Evolutionary conservation across 1,139 yeast species (phyloP).

Genomic region (Saccharomyces hybrid): DNA sequence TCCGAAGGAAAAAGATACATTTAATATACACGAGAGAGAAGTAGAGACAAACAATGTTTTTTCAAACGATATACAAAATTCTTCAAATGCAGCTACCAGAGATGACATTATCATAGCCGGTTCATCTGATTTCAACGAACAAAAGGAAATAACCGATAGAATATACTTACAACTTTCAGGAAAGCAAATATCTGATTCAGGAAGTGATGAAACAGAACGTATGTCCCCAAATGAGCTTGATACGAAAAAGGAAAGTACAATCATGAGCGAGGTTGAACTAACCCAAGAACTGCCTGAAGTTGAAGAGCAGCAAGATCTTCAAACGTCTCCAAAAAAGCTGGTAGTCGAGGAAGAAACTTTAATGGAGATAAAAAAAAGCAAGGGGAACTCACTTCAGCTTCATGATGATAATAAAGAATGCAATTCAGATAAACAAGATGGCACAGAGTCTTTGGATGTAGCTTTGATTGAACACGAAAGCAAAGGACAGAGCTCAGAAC

Average conservation of each 20-base stretch:
- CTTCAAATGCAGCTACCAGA: background rate
- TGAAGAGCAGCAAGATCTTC: conserved; percentile 11
- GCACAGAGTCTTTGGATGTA: background rate
- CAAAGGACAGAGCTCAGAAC: background rate
- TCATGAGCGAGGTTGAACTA: conserved; percentile 24
- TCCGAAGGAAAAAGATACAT: conserved; percentile 1
- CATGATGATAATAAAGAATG: background rate
- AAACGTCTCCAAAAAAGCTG: background rate
- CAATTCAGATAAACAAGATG: background rate
- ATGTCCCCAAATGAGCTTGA: conserved; percentile 1
- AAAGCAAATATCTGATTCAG: conserved; percentile 2
- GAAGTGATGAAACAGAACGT: background rate
- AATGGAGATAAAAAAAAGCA: background rate
- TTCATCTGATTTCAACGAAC: background rate
- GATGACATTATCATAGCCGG: background rate
- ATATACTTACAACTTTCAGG: conserved; percentile 7
- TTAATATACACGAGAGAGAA: background rate
- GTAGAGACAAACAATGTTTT: background rate
- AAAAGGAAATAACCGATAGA: conserved; percentile 2
- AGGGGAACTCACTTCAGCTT: background rate
- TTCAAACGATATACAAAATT: background rate
- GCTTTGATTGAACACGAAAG: background rate
- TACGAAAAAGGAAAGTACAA: conserved; percentile 6
- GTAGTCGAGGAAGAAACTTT: background rate
- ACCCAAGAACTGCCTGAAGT: conserved; percentile 31